Evolutionary conservation across 2,329 filamentous ascomycete species (phyloP), one percentile per base, ranked within the genome.

Genomic region (Aureobasidium subglaciale): DNA sequence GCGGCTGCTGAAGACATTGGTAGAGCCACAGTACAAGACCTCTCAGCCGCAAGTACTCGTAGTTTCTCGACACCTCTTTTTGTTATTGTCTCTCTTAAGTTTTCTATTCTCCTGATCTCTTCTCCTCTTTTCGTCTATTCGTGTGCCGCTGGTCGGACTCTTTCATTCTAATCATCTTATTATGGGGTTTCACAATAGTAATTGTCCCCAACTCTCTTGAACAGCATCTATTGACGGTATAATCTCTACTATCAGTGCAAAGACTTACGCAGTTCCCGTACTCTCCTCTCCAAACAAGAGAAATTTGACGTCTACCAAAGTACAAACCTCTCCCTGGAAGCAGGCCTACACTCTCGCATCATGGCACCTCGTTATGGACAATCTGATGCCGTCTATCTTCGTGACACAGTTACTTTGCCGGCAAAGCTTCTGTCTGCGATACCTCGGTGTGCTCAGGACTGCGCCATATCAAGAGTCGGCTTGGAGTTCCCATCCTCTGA

Each of bases 381-480:
- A 27, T 5, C 18, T 27, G 20, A 27, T 15, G 22, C 34, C 27
- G 27, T 42, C 16, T 43, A 30, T 7, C 15, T 25, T 18, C 37
- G 38, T 18, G 50, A 43, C n/a, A 22, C 38, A 43, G 29, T 34
- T 22, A 38, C 50, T 54, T 54, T 54, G 50, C 50, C 50, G 50
- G 50, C 50, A 42, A 43, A 54, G 38, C 50, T 54, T 25, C 29
- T 54, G 29, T 29, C 40, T 5, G 18, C 29, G 10, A 59, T 69
- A 11, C 65, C 67, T 18, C 32, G 37, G 6, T 70, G 67, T 49
- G 67, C 67, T 4, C 60, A 63, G 25, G 27, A 60, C 20, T 70
- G 67, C 49, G 54, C 68, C 2, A 55, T 56, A 6, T 55, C 59
- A 13, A 64, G 63, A 34, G 61, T 68, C 32, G 38, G 45, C 15